Base-by-base conservation (phyloP, 2,329 filamentous ascomycete species). In the Paecilomyces formosus region DNA sequence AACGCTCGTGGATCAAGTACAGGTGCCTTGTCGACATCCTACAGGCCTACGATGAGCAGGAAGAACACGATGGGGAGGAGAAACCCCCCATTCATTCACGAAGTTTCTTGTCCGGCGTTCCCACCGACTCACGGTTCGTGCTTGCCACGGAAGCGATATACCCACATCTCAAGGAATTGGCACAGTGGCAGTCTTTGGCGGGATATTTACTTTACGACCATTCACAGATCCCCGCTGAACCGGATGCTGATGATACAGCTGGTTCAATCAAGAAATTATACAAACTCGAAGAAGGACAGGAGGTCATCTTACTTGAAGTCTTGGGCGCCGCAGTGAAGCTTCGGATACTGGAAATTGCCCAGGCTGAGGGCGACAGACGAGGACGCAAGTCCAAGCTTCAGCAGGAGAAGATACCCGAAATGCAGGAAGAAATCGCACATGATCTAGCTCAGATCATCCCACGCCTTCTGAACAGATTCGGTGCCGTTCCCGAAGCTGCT, bases 131-230 rank as follows among this genome's bases (percentile, higher is more conserved):
- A 0, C 85, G 93, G 55, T 92, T 95, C 66, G 88, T 89, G 2
- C 82, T 96, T 28, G 93, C 93, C 18, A 89, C 92, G 0, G 89
- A 96, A 71, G 89, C 87, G 0, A 81, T 97, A 3, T 96, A 90
- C 67, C 89, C 94, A 62, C 88, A 88, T 65, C 84, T 97, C 60
- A 80, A 85, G 0, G 90, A 94, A 66, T 82, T 97, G 30, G 85
- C 86, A 64, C 86, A 92, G 58, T 99, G 94, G 94, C 90, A 96
- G 69, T 82, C 89, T 3, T 76, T 99, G 58, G 88, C 92, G 26
- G 92, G 92, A 15, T 99, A 97, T 72, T 82, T 99, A 6, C 80
- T 99, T 1, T 96, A 90, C 70, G 94, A 99, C 67, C 92, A 97
- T 72, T 94, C 92, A 0, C 70, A 85, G 72, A 78, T 86, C 65